phyloP scores from a whole-genome alignment of 371 early-diverging fungal species.

The Apophysomyces sp. region DNA sequence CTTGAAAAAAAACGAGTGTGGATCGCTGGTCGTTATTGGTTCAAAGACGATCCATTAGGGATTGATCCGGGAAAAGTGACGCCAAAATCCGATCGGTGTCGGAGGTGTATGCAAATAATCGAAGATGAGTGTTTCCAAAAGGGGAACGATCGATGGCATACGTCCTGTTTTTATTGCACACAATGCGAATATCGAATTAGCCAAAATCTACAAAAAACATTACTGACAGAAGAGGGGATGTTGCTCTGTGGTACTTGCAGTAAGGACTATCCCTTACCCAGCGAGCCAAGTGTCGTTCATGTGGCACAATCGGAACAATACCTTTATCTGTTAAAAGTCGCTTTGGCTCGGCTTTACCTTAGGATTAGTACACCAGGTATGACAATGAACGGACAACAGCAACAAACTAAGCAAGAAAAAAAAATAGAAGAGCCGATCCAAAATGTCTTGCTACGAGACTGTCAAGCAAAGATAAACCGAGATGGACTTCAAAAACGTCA shows the following conservation, averaged over 20 bases:
- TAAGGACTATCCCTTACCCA: constrained; percentile 7
- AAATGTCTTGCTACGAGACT: neutral
- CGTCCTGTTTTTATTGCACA: constrained; percentile 70
- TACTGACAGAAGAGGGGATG: constrained; percentile 42
- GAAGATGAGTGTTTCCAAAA: constrained; percentile 78
- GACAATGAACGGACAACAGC: neutral
- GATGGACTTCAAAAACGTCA: neutral
- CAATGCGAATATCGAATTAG: constrained; percentile 53
- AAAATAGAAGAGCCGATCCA: neutral
- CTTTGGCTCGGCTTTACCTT: constrained; percentile 70
- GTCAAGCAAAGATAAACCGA: neutral
- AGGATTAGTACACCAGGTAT: constrained; percentile 53
- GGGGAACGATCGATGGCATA: constrained; percentile 68
- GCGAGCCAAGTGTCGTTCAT: constrained; percentile 52
- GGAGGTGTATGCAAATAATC: constrained; percentile 65
- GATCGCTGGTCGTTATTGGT: constrained; percentile 44
- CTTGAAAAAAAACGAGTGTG: constrained; percentile 55
- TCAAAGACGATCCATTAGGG: constrained; percentile 29
- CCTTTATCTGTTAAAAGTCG: constrained; percentile 75
- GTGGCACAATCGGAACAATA: constrained; percentile 86
- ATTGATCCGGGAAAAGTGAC: neutral
- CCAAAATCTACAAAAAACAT: constrained; percentile 46
- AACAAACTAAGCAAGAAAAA: neutral
- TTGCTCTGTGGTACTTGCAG: constrained; percentile 41
- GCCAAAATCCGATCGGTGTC: constrained; percentile 67